Evolutionary conservation across 2,329 filamentous ascomycete species (phyloP), one percentile per base, ranked within the genome.

Genomic region (Xylaria hypoxylon): DNA sequence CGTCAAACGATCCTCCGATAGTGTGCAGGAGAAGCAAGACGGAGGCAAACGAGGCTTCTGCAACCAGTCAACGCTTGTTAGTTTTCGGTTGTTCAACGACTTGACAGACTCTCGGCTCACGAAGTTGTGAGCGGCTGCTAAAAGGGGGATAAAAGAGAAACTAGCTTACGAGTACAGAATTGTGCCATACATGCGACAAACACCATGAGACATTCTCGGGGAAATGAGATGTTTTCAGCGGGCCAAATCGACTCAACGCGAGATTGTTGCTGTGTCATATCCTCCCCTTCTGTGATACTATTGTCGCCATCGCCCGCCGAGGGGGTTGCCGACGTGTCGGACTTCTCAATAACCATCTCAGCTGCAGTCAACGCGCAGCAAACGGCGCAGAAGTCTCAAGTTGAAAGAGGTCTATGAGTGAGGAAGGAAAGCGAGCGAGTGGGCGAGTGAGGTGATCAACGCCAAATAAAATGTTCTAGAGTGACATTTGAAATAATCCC

Each of bases 1-100:
- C 76, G 11, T 73, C 75, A 62, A 85, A 83, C 22, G 74, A 77
- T 4, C 74, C 68, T 15, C 79, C 82, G 55, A 86, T 84, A 61
- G 80, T 75, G 48, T 82, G 78, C 28, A 83, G 59, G 17, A 74
- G 62, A 22, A 63, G 8, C 44, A 72, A 48, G 1, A 51, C 55
- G 13, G 64, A 56, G n/a, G 47, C 59, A 31, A 69, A 72, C 5
- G 67, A 66, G 15, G 66, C 59, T 48, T 71, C 70, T 72, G 42
- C 19, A 5, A 31, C 45, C 31, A 28, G 50, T 33, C 3, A n/a
- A 31, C n/a, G 7, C 26, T 40, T 19, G 28, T 65, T 42, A 67
- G 65, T 33, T 55, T n/a, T 55, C 33, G 11, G 13, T 15, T 38
- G 8, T 24, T 53, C 10, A 15, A 22, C 26, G 13, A 26, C 24